Base-by-base conservation (phyloP, 2,329 filamentous ascomycete genomes). In the Coniella vitis region DNA sequence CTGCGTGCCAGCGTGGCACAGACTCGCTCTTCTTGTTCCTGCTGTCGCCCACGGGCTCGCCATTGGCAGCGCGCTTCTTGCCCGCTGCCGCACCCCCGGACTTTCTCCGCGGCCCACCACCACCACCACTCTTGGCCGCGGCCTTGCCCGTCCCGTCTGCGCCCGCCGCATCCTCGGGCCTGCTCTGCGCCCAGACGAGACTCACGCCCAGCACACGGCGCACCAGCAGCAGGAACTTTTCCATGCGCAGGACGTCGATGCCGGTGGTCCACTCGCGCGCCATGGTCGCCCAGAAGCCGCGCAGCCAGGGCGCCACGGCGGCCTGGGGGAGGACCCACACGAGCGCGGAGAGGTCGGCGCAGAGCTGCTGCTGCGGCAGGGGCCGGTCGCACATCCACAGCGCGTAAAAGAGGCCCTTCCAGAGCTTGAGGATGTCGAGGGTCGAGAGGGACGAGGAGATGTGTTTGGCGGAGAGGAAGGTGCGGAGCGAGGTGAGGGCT, bases 311-410 rank as follows among this genome's bases (percentile, higher is more conserved):
- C 5, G 60, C 60, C 2, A 64, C 68, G 55, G 69, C 68, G 20
- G 57, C 60, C 31, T 66, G 61, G 35, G 79, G 76, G 22, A 91
- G 70, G 19, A 75, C 69, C 54, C 78, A 74, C 38, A 86, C 65
- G 42, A 96, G 79, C 1, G 69, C 77, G 38, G 90, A 86, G 48
- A 97, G 84, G 54, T 90, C 84, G 56, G 75, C 70, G 57, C 87
- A 86, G 39, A 97, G 84, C 38, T 79, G 79, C 72, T 95, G 90
- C 72, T 96, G 91, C 3, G 87, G 84, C n/a, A 83, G 70, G 10
- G 90, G 84, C 41, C 90, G 87, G 73, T 96, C 90, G 66, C 85
- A 89, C 83, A 95, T 93, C 85, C 89, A 96, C 61, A 93, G 80
- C 61, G 84, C 85, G 75, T 90, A 96, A 73, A 93, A 96, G 17